These are phyloP conservation scores for Neurospora terricola DNA, from an alignment of 495 filamentous ascomycete genomes.

Conservation along the genomic window DNA sequence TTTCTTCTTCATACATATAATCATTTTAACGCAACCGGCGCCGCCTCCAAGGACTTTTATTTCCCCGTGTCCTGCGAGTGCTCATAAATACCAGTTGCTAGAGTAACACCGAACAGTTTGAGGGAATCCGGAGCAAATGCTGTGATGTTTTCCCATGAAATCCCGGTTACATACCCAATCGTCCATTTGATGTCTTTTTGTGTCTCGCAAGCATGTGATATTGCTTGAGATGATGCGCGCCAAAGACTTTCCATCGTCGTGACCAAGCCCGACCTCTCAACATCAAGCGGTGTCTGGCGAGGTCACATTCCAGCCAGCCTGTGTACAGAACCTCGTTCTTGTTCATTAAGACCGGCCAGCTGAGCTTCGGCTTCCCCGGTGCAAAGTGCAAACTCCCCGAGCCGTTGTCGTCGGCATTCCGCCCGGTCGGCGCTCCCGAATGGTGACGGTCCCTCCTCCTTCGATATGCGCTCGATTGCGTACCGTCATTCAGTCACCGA, in stretches of 20 bases:
- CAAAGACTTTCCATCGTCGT: background rate
- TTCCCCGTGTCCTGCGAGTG: conserved; percentile 18
- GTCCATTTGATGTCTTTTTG: background rate
- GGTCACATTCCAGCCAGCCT: background rate
- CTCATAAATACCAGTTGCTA: conserved; percentile 22
- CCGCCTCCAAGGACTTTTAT: conserved; percentile 21
- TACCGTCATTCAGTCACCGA: background rate
- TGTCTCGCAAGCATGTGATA: background rate
- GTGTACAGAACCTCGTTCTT: background rate
- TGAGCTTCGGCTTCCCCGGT: background rate
- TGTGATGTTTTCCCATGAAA: conserved; percentile 27
- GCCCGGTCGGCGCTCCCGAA: background rate
- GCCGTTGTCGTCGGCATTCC: background rate
- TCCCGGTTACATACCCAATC: background rate
- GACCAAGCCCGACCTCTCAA: background rate
- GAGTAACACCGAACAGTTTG: conserved; percentile 27
- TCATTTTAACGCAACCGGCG: conserved; percentile 20
- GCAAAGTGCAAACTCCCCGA: background rate
- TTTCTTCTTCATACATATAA: conserved; percentile 10
- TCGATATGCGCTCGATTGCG: background rate
- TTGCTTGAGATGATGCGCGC: background rate
- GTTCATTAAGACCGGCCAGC: background rate
- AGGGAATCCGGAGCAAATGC: conserved; percentile 25
- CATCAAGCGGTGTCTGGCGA: background rate
- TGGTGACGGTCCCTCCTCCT: background rate